These are phyloP conservation scores for Globisporangium alternatum DNA, from an alignment of 352 stramenopile genomes.

Conservation along the genomic window DNA sequence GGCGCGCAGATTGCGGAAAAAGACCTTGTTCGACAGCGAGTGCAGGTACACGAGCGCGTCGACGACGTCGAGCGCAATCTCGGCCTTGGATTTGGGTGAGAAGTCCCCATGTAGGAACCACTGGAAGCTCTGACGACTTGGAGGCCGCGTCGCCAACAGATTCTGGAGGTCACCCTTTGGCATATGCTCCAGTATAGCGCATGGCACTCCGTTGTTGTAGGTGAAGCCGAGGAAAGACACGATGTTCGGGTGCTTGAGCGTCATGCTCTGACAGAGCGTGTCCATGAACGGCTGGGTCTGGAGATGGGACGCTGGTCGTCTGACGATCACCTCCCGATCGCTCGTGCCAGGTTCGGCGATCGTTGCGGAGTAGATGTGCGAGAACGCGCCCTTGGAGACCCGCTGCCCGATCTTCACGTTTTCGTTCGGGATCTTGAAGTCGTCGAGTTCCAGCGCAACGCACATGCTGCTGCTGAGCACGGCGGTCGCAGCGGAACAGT, in stretches of 20 bases:
- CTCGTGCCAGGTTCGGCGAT: not conserved
- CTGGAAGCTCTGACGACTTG: conserved; percentile 28
- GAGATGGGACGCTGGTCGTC: conserved; percentile 4
- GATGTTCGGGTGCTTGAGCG: conserved; percentile 32
- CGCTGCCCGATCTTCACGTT: not conserved
- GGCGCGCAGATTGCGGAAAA: conserved; percentile 40
- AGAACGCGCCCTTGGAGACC: not conserved
- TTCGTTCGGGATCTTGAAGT: conserved; percentile 1
- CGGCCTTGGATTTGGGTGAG: conserved; percentile 50
- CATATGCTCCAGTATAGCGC: conserved; percentile 45
- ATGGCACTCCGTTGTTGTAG: conserved; percentile 21
- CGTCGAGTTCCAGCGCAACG: not conserved
- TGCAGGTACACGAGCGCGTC: conserved; percentile 74
- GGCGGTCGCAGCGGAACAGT: not conserved
- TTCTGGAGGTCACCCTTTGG: conserved; percentile 35
- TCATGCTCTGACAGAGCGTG: conserved; percentile 27
- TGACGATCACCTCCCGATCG: conserved; percentile 7
- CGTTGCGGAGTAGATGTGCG: conserved; percentile 1
- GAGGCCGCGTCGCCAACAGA: conserved; percentile 27
- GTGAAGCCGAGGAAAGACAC: conserved; percentile 40
- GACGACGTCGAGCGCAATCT: conserved; percentile 65
- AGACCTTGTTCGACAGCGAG: conserved; percentile 37
- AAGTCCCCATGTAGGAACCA: conserved; percentile 29
- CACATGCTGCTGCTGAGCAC: conserved; percentile 5
- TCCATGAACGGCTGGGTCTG: conserved; percentile 25